Evolutionary conservation across 768 basidiomycete species (phyloP), one percentile per base, ranked within the genome.

Genomic region (Mycena chlorophos): DNA sequence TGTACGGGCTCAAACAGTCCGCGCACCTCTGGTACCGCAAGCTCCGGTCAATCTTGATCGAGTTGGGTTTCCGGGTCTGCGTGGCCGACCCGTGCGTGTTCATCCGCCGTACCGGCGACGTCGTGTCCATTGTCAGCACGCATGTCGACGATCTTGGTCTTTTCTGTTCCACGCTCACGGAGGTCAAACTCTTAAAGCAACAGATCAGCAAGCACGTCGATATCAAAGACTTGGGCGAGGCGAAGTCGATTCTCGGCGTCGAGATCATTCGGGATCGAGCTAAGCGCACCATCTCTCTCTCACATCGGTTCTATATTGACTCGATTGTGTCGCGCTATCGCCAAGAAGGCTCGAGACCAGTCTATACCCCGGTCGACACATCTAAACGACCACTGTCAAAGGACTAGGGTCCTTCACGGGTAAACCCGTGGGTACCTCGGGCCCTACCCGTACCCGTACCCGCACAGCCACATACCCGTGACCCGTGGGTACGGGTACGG

Each of bases 1-100:
- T 76, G 5, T 76, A 76, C 52, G 73, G 75, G 0, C 68, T 76
- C 4, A 71, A 73, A 37, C 75, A 75, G 57, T 61, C 70, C 5
- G 66, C 67, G 4, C 64, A 62, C 8, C 39, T 58, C n/a, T 76
- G 74, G 75, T 64, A 75, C 45, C 19, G 54, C 37, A 53, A 54
- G 40, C 58, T 72, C 26, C 54, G 56, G n/a, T 54, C 51, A 17
- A 52, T 53, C 19, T 49, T 72, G 4, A 52, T 64, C 43, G 58
- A 67, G 14, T 52, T 71, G 19, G 48, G 61, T 10, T 60, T 67
- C 49, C 30, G 38, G 10, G 28, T 54, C 19, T 54, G 51, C 30
- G 48, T 48, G n/a, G 45, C 54, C 20, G 63, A 64, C 42, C 63
- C 61, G 19, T 60, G 62, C 16, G 66, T 67, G 19, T 65, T 70